Conservation (phyloP, 371 early-diverging fungal genomes). For the Mortierella sp. region DNA sequence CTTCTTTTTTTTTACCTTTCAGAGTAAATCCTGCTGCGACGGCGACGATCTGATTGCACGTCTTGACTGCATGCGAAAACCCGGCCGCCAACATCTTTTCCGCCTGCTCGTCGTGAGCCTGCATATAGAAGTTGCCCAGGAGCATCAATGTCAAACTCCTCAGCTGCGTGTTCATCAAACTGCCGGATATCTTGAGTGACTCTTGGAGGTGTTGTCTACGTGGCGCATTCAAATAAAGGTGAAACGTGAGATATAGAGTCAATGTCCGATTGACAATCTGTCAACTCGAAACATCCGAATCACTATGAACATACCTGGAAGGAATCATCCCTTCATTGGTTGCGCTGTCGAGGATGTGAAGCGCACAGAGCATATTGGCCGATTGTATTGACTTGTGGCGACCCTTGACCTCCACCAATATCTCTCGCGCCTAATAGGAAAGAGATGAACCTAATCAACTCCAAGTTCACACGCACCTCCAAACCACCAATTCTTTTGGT, state of each 20-base stretch:
- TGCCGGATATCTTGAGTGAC: slow-evolving; percentile 34
- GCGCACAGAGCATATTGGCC: slow-evolving; percentile 30
- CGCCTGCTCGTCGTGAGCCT: slow-evolving; percentile 48
- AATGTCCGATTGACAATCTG: too few species aligned
- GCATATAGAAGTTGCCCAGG: slow-evolving; percentile 44
- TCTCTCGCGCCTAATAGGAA: slow-evolving; percentile 20
- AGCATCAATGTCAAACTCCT: slow-evolving; percentile 44
- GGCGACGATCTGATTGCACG: slow-evolving; percentile 37
- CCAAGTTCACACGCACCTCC: background rate
- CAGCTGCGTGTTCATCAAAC: slow-evolving; percentile 47
- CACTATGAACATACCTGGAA: slow-evolving; percentile 25
- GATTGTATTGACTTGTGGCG: slow-evolving; percentile 21
- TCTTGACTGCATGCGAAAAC: slow-evolving; percentile 42
- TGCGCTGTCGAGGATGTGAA: slow-evolving; percentile 52
- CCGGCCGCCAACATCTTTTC: slow-evolving; percentile 48
- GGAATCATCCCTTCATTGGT: slow-evolving; percentile 39
- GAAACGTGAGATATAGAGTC: background rate
- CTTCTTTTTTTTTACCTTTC: slow-evolving; percentile 29
- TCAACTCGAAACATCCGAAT: background rate
- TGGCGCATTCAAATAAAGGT: background rate
- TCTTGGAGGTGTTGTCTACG: slow-evolving; percentile 54
- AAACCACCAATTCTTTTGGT: too few species aligned
- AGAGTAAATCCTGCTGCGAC: slow-evolving; percentile 45
- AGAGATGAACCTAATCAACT: background rate
- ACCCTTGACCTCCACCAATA: slow-evolving; percentile 26